Evolutionary conservation across 2,329 filamentous ascomycete species (phyloP).

Genomic region (Fusarium ramigenum): DNA sequence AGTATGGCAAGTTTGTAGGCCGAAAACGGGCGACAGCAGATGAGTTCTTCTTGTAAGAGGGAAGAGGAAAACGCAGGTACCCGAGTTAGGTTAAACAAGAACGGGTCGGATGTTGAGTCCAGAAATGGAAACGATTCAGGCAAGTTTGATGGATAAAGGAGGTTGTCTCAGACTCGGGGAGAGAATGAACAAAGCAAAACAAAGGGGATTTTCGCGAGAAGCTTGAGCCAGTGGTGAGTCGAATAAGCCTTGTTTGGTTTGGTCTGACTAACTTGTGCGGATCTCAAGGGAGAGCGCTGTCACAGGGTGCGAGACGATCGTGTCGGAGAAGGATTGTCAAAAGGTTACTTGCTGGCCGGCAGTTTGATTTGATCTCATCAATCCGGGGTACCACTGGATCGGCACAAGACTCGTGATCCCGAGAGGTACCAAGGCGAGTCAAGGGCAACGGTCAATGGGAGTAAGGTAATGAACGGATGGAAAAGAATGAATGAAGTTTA

Average conservation of each 20-base stretch:
- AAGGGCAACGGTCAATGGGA: constrained; percentile 21
- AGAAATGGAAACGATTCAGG: constrained; percentile 35
- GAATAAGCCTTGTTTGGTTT: constrained; percentile 18
- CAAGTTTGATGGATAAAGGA: constrained; percentile 33
- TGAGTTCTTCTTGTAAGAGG: constrained; percentile 24
- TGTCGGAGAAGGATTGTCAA: constrained; percentile 12
- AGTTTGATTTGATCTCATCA: constrained; percentile 34
- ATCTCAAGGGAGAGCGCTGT: constrained; percentile 39
- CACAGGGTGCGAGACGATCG: constrained; percentile 17
- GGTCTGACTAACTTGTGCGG: constrained; percentile 21
- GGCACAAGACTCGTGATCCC: constrained; percentile 22
- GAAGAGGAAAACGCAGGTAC: constrained; percentile 25
- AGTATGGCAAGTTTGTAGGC: constrained; percentile 39
- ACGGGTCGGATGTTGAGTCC: constrained; percentile 24
- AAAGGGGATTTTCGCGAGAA: constrained; percentile 25
- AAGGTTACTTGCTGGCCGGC: constrained; percentile 29
- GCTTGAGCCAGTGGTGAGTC: constrained; percentile 22
- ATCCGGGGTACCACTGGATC: constrained; percentile 32
- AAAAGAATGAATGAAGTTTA: constrained; percentile 30
- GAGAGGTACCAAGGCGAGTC: constrained; percentile 3
- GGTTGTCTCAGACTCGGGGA: constrained; percentile 41
- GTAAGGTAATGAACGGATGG: constrained; percentile 25
- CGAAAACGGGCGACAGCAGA: constrained; percentile 39
- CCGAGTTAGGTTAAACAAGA: constrained; percentile 17
- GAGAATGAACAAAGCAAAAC: constrained; percentile 36